These are phyloP conservation scores for Euphrasia arctica DNA, from an alignment of 305 asterid species.

Conservation along the genomic window DNA sequence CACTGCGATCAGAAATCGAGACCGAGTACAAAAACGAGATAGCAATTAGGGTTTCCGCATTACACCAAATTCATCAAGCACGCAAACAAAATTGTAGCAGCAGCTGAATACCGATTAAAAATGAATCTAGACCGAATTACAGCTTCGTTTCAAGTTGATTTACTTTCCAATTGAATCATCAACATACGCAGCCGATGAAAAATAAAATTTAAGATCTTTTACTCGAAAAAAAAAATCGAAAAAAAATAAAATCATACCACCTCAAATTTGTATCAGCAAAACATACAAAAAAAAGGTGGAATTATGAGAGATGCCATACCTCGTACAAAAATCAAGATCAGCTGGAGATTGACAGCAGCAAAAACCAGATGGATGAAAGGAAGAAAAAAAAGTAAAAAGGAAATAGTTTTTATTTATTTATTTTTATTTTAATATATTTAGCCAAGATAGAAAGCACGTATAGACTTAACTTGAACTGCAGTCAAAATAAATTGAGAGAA, in stretches of 20 bases:
- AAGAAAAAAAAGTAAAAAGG: neutral
- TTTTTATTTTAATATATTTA: neutral
- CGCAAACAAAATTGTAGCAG: slow-evolving; percentile 12
- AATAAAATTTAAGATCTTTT: slow-evolving; percentile 39
- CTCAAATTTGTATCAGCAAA: slow-evolving; percentile 21
- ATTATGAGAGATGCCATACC: slow-evolving; percentile 28
- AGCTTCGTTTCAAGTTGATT: slow-evolving; percentile 25
- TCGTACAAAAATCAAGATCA: slow-evolving; percentile 27
- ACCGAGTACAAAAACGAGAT: slow-evolving; percentile 5
- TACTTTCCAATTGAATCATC: slow-evolving; percentile 31
- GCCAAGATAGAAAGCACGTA: neutral
- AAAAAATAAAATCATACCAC: slow-evolving; percentile 15
- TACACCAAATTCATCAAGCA: slow-evolving; percentile 29
- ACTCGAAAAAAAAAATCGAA: slow-evolving; percentile 22
- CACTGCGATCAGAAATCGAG: neutral
- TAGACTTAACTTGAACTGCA: no score
- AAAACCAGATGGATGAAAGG: slow-evolving; percentile 11
- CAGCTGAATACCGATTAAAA: slow-evolving; percentile 24
- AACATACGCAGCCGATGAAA: slow-evolving; percentile 5
- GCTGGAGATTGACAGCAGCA: slow-evolving; percentile 27
- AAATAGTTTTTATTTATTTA: neutral
- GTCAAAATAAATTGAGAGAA: no score
- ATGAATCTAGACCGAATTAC: slow-evolving; percentile 22
- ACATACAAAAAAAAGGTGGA: slow-evolving; percentile 6
- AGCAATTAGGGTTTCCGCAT: slow-evolving; percentile 33